Evolutionary conservation across 169 alveolate species (phyloP).

Genomic region (Sarcocystis neurona): DNA sequence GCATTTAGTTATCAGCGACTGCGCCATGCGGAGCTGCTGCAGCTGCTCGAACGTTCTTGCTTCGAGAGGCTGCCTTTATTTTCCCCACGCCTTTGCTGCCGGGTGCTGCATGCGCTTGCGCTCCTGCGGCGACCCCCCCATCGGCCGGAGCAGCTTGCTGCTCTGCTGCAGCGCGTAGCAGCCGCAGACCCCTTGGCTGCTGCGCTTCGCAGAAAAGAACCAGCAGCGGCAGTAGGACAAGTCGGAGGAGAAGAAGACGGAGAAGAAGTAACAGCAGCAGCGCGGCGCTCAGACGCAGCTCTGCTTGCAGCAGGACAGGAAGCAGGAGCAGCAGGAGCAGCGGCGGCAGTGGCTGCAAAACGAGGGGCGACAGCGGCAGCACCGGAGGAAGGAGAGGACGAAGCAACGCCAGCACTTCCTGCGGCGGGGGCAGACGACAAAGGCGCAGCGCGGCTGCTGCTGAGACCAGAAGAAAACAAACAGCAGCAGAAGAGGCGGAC

Average conservation of each 20-base stretch:
- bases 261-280: background rate
- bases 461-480: too few relatives aligned
- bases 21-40: background rate
- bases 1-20: background rate
- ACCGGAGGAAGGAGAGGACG: too few relatives aligned
- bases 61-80: background rate
- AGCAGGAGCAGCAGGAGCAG: too few relatives aligned
- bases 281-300: background rate
- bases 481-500: too few relatives aligned
- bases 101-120: background rate
- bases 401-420: too few relatives aligned
- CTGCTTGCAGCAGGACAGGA: too few relatives aligned
- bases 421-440: too few relatives aligned
- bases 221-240: background rate
- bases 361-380: too few relatives aligned
- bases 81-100: constrained; percentile 1
- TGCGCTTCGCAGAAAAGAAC: background rate
- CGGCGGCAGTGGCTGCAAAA: too few relatives aligned
- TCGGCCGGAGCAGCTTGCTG: background rate
- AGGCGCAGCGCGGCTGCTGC: too few relatives aligned
- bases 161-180: background rate
- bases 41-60: background rate
- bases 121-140: background rate
- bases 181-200: background rate
- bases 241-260: background rate